phyloP scores from a whole-genome alignment of 2,329 filamentous ascomycete species.

The Colletotrichum lindemuthianum region DNA sequence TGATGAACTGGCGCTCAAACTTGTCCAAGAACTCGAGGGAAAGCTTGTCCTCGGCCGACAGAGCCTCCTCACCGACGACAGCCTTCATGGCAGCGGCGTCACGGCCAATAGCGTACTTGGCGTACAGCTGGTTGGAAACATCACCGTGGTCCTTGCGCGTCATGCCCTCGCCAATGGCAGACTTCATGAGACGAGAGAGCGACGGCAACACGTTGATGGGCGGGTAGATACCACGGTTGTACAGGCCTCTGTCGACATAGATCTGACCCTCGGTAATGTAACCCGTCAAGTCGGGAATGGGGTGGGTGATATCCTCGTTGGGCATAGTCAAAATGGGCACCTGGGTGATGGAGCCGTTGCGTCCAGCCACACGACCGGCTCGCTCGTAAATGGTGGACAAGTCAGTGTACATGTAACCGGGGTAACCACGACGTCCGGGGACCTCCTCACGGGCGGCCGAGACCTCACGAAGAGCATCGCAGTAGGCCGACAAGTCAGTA shows the following conservation, averaged over 20 bases:
- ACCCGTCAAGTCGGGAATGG: constrained; percentile 97
- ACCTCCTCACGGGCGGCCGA: constrained; percentile 99
- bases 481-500: constrained; percentile 97
- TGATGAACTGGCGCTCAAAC: constrained; percentile 95
- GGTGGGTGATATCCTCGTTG: constrained; percentile 99
- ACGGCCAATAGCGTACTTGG: constrained; percentile 99
- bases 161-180: constrained; percentile 96
- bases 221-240: constrained; percentile 98
- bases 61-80: constrained; percentile 96
- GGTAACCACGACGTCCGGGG: constrained; percentile 97
- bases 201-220: constrained; percentile 99
- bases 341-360: constrained; percentile 98
- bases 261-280: constrained; percentile 99
- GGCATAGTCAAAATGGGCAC: constrained; percentile 99
- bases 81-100: constrained; percentile 99
- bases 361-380: constrained; percentile 94
- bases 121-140: constrained; percentile 99
- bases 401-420: constrained; percentile 99
- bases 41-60: constrained; percentile 96
- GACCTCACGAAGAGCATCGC: constrained; percentile 97
- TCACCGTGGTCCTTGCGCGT: constrained; percentile 97
- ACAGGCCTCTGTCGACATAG: constrained; percentile 90
- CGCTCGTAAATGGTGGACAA: constrained; percentile 99
- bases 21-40: constrained; percentile 98
- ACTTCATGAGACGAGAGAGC: constrained; percentile 99